phyloP scores from a whole-genome alignment of 176 grass and related monocot species.

The Stipa capillata region DNA sequence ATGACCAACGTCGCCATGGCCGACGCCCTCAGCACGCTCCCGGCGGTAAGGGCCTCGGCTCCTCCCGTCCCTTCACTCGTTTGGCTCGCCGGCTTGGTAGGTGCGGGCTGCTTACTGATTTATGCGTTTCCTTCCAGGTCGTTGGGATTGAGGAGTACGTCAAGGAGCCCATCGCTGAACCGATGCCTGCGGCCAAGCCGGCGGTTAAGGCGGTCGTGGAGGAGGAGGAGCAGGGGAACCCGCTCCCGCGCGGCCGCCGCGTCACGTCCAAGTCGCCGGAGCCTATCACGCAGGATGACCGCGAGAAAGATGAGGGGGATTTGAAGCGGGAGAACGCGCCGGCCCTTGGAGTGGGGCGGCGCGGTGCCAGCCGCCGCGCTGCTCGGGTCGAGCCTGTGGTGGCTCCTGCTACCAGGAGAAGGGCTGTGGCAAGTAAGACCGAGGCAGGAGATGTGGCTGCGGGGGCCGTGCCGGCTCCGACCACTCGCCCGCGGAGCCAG shows the following conservation, averaged over 20 bases:
- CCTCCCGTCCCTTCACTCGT: too few species aligned
- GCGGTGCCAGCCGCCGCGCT: background rate
- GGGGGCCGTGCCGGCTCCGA: background rate
- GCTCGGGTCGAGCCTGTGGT: background rate
- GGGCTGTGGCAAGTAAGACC: background rate
- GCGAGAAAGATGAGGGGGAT: too few species aligned
- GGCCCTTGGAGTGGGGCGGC: background rate
- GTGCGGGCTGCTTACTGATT: background rate
- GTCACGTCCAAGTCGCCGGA: background rate
- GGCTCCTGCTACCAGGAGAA: slow-evolving; percentile 8
- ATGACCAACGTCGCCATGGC: slow-evolving; percentile 76
- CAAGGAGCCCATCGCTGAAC: background rate
- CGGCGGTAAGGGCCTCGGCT: slow-evolving; percentile 17
- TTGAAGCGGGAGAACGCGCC: background rate
- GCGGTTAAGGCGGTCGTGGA: background rate
- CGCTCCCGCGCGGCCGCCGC: too few species aligned
- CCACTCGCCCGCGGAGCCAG: slow-evolving; percentile 6
- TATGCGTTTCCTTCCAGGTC: background rate
- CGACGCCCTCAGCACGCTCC: slow-evolving; percentile 60
- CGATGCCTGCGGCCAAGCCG: background rate
- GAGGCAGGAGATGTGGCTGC: background rate
- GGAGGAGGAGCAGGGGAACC: slow-evolving; percentile 2
- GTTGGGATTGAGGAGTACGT: slow-evolving; percentile 17
- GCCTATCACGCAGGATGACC: too few species aligned
- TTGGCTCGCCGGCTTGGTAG: background rate